Evolutionary conservation across 2,329 filamentous ascomycete species (phyloP), one percentile per base, ranked within the genome.

Genomic region (Cladorrhinum sp.): DNA sequence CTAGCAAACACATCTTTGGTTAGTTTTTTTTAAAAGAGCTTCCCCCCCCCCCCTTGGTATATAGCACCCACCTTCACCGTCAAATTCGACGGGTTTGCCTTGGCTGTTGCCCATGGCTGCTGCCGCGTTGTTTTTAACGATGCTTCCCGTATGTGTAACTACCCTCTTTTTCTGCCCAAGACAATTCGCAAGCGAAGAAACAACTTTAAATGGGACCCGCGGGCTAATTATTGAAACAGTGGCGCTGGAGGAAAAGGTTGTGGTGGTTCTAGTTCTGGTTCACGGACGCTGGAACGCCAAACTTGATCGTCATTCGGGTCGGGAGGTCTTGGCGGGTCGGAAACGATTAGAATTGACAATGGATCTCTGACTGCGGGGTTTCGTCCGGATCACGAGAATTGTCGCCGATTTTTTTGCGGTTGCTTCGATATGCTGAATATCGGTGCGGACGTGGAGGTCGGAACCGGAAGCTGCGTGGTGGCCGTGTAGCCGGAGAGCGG

Each of bases 61-160:
- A 49, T 23, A 27, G 56, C 63, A 79, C 86, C 72, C 80, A 96
- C 92, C 91, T 88, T 96, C 91, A 79, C 96, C 93, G 78, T 89
- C 91, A 78, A 93, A 88, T 75, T 92, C 89, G 79, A 96, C 86
- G 77, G 91, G 91, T 77, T 97, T 97, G 77, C 93, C 93, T 78
- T 93, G 92, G 74, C 88, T 90, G 79, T 98, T 97, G 75, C 93
- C 93, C 93, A 98, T 98, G 45, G 65, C 60, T 38, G 49, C 48
- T 12, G 36, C 53, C 50, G 32, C 32, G 32, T 2, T 36, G 10
- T 36, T 36, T 36, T 55, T 25, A 24, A 48, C 18, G 22, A 32
- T 50, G 25, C 24, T 58, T n/a, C 50, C 23, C 18, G 29, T 41
- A n/a, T 49, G n/a, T 29, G n/a, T 53, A 18, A 10, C 25, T 29